These are phyloP conservation scores for Chrysoporthe puriensis DNA, from an alignment of 2,329 filamentous ascomycete genomes.

Conservation along the genomic window DNA sequence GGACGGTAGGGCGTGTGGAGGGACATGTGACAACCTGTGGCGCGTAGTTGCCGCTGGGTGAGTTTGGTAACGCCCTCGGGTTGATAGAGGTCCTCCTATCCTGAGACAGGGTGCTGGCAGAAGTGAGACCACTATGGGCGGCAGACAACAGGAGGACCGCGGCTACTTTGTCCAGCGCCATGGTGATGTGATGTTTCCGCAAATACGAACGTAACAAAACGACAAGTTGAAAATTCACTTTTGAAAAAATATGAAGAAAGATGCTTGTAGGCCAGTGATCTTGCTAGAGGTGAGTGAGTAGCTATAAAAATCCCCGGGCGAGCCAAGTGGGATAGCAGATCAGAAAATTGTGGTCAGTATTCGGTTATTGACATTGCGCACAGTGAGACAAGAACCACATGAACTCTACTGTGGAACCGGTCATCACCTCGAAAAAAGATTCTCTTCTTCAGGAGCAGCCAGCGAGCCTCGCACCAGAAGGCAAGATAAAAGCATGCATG, in stretches of 20 bases:
- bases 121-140: conserved; percentile 2
- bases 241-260: not conserved
- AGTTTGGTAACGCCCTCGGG: conserved; percentile 42
- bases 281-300: not conserved
- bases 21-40: conserved; percentile 73
- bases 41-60: conserved; percentile 66
- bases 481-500: not conserved
- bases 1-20: conserved; percentile 67
- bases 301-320: not conserved
- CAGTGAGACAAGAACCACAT: not conserved
- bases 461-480: not conserved
- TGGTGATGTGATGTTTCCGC: not conserved
- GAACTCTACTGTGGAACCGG: not conserved
- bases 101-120: conserved; percentile 11
- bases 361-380: not conserved
- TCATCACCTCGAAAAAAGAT: not conserved
- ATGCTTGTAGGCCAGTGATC: not conserved
- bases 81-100: conserved; percentile 22
- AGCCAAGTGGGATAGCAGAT: not conserved
- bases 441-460: not conserved
- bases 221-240: not conserved
- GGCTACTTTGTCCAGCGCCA: conserved; percentile 13
- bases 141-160: conserved; percentile 9
- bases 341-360: not conserved
- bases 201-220: not conserved